Evolutionary conservation across 164 flowering plant species (phyloP), one percentile per base, ranked within the genome.

Genomic region (Liquidambar formosana): DNA sequence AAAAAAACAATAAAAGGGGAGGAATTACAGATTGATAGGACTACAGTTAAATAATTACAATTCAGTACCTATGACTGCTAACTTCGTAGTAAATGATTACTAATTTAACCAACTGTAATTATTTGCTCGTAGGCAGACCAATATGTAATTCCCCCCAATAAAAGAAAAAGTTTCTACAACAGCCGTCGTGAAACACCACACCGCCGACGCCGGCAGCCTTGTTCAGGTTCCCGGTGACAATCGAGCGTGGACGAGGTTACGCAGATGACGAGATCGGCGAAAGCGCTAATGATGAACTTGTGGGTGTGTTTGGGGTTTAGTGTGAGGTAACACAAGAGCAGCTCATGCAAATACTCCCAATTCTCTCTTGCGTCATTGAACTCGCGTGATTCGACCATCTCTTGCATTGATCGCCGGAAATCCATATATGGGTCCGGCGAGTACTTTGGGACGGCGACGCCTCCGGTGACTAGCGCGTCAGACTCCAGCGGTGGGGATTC

Each of bases 231-330:
- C 68, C 52, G 73, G 61, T 46, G 44, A 8, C n/a, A 26, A 23
- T 22, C 47, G 10, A 22, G 3, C 21, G 63, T 8, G 0, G 74
- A 1, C 5, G 77, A 58, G 69, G 79, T 53, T 0, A 87, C 68
- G 46, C 68, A 49, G n/a, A 81, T 38, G 44, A 89, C 64, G 3
- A 90, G 82, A 64, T 92, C 96, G 1, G 89, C 66, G 63, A 89
- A 92, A 60, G 97, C 96, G 1, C 85, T 72, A 11, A 87, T 56
- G 52, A 92, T 89, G 62, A 73, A 86, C 81, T 87, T 89, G 72
- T 92, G 97, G 28, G 87, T 76, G 58, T 80, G 67, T 58, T 78
- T 77, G 6, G 87, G 89, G 60, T 92, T 92, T 0, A 90, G 71
- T 1, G 80, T 18, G 4, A 92, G 85, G 68, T 87, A 90, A 57